Conservation (phyloP, 805 yeast species). For the Candida tibetensis region DNA sequence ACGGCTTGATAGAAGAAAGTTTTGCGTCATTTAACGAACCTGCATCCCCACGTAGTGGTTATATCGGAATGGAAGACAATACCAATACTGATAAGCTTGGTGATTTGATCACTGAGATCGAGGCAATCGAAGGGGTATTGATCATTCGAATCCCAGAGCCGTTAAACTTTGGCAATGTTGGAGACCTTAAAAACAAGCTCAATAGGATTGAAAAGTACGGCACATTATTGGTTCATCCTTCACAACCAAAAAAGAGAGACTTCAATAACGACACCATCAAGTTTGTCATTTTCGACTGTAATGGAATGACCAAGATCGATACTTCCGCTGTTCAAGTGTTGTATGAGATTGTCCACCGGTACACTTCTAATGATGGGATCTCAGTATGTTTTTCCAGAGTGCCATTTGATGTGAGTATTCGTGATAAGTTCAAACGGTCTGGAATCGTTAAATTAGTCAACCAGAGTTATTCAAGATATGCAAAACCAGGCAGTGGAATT, state of each 20-base stretch:
- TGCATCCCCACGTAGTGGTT: neutral
- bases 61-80: neutral
- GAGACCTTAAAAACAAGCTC: slow-evolving; percentile 66
- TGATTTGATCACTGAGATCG: slow-evolving; percentile 27
- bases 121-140: slow-evolving; percentile 66
- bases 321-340: slow-evolving; percentile 77
- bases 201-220: slow-evolving; percentile 75
- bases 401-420: slow-evolving; percentile 45
- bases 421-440: slow-evolving; percentile 49
- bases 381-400: slow-evolving; percentile 61
- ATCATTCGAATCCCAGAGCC: slow-evolving; percentile 86
- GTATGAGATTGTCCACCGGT: slow-evolving; percentile 54
- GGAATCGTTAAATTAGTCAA: slow-evolving; percentile 47
- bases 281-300: slow-evolving; percentile 68
- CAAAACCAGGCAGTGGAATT: neutral
- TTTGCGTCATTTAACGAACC: slow-evolving; percentile 13
- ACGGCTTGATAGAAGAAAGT: slow-evolving; percentile 48
- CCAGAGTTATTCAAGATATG: slow-evolving; percentile 9
- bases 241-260: slow-evolving; percentile 52
- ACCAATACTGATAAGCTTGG: slow-evolving; percentile 2
- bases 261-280: slow-evolving; percentile 41
- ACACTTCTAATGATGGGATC: slow-evolving; percentile 49
- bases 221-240: slow-evolving; percentile 72
- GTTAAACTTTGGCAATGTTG: slow-evolving; percentile 80
- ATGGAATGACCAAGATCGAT: slow-evolving; percentile 80